These are phyloP conservation scores for Solanum chiquidenum DNA, from an alignment of 257 asterid species.

Conservation along the genomic window DNA sequence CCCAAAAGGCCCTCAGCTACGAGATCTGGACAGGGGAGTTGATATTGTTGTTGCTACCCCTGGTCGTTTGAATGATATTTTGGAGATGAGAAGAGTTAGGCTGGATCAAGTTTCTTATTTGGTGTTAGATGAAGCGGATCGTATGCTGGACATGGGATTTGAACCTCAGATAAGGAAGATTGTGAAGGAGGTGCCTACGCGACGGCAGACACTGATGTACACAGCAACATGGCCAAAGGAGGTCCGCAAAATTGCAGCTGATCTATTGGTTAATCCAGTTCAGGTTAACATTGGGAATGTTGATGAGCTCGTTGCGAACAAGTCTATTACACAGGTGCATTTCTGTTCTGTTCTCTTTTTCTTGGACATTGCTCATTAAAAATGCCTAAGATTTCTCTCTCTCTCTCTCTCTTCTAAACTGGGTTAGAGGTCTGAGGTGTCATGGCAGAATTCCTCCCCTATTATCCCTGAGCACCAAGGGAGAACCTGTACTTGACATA, in stretches of 20 bases:
- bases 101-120: constrained; percentile 84
- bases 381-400: not conserved
- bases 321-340: constrained; percentile 87
- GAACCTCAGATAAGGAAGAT: constrained; percentile 99
- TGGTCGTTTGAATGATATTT: constrained; percentile 89
- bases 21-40: constrained; percentile 76
- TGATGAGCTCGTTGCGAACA: constrained; percentile 91
- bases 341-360: not conserved
- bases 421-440: not conserved
- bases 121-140: constrained; percentile 98
- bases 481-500: not conserved
- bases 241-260: constrained; percentile 92
- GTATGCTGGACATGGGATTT: constrained; percentile 99
- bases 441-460: not conserved
- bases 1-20: constrained; percentile 89
- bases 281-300: constrained; percentile 95
- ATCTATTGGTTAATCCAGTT: constrained; percentile 71
- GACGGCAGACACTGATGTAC: constrained; percentile 91
- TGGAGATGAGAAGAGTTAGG: constrained; percentile 86
- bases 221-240: constrained; percentile 99
- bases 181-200: constrained; percentile 83
- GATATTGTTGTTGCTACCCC: constrained; percentile 98
- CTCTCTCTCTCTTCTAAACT: not conserved
- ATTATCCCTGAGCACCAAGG: not conserved
- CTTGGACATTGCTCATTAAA: not conserved